These are phyloP conservation scores for Kwoniella heveanensis DNA, from an alignment of 768 basidiomycete genomes.

Conservation along the genomic window DNA sequence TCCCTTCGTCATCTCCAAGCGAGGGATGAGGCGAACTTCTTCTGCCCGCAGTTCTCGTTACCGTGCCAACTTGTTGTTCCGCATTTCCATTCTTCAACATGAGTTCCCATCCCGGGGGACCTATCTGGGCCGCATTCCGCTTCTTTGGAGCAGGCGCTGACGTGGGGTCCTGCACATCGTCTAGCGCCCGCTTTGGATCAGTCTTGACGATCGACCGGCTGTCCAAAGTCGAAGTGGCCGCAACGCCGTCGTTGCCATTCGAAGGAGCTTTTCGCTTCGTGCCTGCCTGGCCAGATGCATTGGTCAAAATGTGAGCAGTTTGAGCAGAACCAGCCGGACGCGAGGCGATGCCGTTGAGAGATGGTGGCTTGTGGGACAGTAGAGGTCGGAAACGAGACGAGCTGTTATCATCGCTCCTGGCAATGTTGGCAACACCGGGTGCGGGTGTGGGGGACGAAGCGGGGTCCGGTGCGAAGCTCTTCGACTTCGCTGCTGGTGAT, in stretches of 20 bases:
- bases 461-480: not conserved
- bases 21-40: not conserved
- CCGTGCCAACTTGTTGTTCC: not conserved
- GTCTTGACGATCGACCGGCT: too few species aligned
- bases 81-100: not conserved
- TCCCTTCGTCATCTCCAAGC: not conserved
- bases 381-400: conserved; percentile 14
- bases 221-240: not conserved
- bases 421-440: too few species aligned
- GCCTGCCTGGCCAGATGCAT: too few species aligned
- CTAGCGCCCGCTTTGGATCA: not conserved
- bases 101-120: conserved; percentile 11
- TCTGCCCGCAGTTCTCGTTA: not conserved
- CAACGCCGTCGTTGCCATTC: too few species aligned
- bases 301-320: not conserved
- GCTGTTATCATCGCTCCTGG: not conserved
- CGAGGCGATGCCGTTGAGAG: conserved; percentile 2
- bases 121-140: conserved; percentile 9
- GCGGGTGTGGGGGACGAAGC: not conserved
- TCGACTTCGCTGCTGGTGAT: not conserved
- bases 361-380: conserved; percentile 8
- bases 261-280: too few species aligned
- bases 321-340: not conserved
- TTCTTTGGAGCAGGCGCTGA: not conserved
- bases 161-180: not conserved